Evolutionary conservation across 345 rosid species (phyloP), one percentile per base, ranked within the genome.

Genomic region (Leavenworthia alabamica): DNA sequence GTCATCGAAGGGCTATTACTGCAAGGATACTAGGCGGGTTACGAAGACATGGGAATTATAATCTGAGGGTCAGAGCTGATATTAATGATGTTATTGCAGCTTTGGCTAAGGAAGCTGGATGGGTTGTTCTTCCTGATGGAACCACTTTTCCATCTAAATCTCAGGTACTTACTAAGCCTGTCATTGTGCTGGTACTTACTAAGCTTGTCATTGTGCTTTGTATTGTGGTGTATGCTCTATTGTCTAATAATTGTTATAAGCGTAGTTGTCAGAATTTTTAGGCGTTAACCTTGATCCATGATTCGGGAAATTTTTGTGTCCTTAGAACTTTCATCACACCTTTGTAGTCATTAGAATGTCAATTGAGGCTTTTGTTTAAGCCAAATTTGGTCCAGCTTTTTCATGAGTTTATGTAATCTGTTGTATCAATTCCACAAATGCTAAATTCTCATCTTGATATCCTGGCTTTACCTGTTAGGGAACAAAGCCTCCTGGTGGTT

Each of bases 71-170:
- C 48, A 87, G 99, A 75, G 99, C 99, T 67, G 99, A 94, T 77
- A 94, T 90, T 24, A 94, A 94, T 56, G 99, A 94, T 70, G 99
- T 94, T 46, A 94, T 94, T 52, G 95, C 96, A 20, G 99, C 99
- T 70, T 78, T 94, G 77, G 99, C 99, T 3, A 88, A 96, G 77
- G 99, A 94, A 80, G 99, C 99, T 78, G 97, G 97, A 16, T 90
- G 99, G 99, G 95, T 88, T 68, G 99, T 94, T 76, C 95, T 94
- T 62, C 97, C 99, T 26, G 99, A 94, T 84, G 99, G 99, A 75
- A 94, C 99, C 26, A 90, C 97, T 47, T 90, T 87, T 67, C 99
- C 99, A 47, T 87, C 96, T 19, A 86, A 81, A 80, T 79, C 95
- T 64, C 97, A 90, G 96, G 99, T 93, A 62, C 74, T 75, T 39